Conservation (phyloP, 306 rosid species). For the Malus domestica region ASM211411v1 NC_041803.1:34121001-34121500, state of each 20-base stretch:
- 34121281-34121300: not conserved
- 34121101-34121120: not conserved
- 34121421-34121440: not conserved
- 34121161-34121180: not conserved
- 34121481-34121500: not conserved
- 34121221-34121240: not conserved
- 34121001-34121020: slow-evolving; percentile 19
- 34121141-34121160: not conserved
- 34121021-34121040: not conserved
- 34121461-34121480: not conserved
- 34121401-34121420: not conserved
- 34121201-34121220: not conserved
- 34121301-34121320: not conserved
- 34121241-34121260: not conserved
- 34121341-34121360: not conserved
- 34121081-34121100: not conserved
- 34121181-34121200: not conserved
- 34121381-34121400: not conserved
- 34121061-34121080: not conserved
- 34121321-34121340: not conserved
- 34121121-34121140: not conserved
- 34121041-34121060: not conserved
- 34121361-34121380: not conserved
- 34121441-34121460: not conserved
- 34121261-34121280: not conserved